phyloP scores from a whole-genome alignment of 805 yeast genomes.

The Vanderwaltozyma verrucispora region DNA sequence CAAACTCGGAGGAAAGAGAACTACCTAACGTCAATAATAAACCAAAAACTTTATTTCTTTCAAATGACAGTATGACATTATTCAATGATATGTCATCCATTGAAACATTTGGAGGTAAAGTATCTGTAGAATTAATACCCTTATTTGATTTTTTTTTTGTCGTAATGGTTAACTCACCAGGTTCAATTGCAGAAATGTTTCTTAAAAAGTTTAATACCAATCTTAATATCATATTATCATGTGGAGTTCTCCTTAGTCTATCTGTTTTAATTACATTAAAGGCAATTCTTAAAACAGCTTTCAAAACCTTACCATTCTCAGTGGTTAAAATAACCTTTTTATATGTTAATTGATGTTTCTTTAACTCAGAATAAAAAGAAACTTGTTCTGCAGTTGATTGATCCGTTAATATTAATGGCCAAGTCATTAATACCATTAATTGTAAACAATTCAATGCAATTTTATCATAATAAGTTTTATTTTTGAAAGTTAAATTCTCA shows the following conservation, averaged over 20 bases:
- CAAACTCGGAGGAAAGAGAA: slow-evolving; percentile 54
- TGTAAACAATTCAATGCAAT: slow-evolving; percentile 68
- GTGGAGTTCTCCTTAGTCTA: slow-evolving; percentile 46
- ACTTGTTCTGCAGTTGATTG: slow-evolving; percentile 51
- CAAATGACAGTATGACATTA: slow-evolving; percentile 46
- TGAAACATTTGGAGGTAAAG: slow-evolving; percentile 46
- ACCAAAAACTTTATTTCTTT: slow-evolving; percentile 61
- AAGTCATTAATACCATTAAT: slow-evolving; percentile 69
- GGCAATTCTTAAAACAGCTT: slow-evolving; percentile 60
- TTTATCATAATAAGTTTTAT: slow-evolving; percentile 35
- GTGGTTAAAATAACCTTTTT: slow-evolving; percentile 55
- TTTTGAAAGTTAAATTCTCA: slow-evolving; percentile 14
- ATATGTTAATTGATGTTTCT: slow-evolving; percentile 57
- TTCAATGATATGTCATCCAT: slow-evolving; percentile 60
- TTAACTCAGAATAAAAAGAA: slow-evolving; percentile 46
- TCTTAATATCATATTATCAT: slow-evolving; percentile 65
- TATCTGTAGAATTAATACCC: slow-evolving; percentile 20
- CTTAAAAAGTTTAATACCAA: slow-evolving; percentile 65
- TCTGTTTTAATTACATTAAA: slow-evolving; percentile 46
- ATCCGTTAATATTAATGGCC: slow-evolving; percentile 67
- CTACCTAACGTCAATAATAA: slow-evolving; percentile 64
- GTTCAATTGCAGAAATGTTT: slow-evolving; percentile 70
- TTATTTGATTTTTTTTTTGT: slow-evolving; percentile 29
- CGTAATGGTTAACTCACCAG: slow-evolving; percentile 45
- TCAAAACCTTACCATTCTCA: slow-evolving; percentile 51